Conservation (phyloP, 2,329 filamentous ascomycete species). For the Fusarium protoensiforme region DNA sequence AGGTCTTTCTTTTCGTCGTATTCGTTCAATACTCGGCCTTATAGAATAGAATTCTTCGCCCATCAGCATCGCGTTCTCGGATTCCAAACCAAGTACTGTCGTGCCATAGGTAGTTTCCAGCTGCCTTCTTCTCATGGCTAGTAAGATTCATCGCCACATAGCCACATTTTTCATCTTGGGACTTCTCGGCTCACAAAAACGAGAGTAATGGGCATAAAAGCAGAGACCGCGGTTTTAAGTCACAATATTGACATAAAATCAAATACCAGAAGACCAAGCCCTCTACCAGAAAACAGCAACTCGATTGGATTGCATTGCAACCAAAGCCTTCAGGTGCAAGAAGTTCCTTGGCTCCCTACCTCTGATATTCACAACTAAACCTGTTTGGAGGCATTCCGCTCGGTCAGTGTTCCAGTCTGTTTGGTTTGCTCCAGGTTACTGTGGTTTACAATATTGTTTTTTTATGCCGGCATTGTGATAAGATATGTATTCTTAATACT, state of each 20-base stretch:
- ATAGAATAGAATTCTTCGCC: not conserved
- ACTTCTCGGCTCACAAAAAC: not conserved
- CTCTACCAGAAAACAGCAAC: not conserved
- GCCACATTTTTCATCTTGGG: not conserved
- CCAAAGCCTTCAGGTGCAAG: not conserved
- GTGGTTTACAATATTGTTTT: not conserved
- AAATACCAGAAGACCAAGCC: not conserved
- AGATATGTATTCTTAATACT: not conserved
- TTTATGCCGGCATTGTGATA: no score
- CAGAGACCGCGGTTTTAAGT: not conserved
- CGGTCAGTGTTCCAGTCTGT: not conserved
- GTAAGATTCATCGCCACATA: not conserved
- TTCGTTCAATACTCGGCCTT: not conserved
- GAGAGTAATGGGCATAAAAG: not conserved
- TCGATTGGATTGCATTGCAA: not conserved
- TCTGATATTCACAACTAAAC: not conserved
- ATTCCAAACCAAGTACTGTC: not conserved
- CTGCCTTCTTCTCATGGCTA: not conserved
- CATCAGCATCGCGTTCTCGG: not conserved
- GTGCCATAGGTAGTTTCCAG: not conserved
- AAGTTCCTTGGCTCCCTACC: not conserved
- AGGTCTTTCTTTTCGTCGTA: not conserved
- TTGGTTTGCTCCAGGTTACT: accelerated
- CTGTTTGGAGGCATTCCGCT: not conserved
- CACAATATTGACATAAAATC: not conserved